Conservation (phyloP, 257 asterid genomes). For the Hygrophila difformis region DNA sequence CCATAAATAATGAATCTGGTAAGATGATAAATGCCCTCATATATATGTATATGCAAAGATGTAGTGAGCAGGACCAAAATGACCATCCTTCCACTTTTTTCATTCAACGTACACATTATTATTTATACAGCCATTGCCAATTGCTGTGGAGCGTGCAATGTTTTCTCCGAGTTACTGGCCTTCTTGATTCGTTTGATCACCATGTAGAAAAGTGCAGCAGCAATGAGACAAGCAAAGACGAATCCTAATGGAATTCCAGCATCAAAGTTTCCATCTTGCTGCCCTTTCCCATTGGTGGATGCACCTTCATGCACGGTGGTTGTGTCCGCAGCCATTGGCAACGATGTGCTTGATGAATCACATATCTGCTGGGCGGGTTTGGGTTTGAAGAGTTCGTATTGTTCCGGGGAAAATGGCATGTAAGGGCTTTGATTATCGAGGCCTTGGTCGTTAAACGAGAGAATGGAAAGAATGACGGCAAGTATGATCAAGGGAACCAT, state of each 20-base stretch:
- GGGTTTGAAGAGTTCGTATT: constrained; percentile 24
- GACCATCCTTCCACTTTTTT: no score
- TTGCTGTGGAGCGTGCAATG: no score
- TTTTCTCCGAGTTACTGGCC: constrained; percentile 15
- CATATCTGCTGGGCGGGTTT: constrained; percentile 11
- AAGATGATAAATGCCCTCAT: no score
- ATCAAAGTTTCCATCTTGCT: no score
- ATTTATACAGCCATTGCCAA: no score
- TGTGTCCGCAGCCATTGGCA: constrained; percentile 22
- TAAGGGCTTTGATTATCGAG: no score
- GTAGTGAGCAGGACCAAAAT: no score
- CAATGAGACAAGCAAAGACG: constrained; percentile 13
- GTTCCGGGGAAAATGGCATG: constrained; percentile 22
- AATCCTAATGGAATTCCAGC: constrained; percentile 19
- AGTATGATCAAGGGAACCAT: no score
- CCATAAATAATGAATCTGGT: no score
- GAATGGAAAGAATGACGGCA: constrained; percentile 17
- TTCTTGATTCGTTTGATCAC: constrained; percentile 19
- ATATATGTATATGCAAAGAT: no score
- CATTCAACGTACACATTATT: no score
- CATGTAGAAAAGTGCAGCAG: constrained; percentile 13
- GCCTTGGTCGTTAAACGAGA: no score
- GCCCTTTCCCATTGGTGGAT: not conserved
- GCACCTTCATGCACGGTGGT: constrained; percentile 14
- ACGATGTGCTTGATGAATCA: constrained; percentile 5